Conservation (phyloP, 164 flowering plant genomes). For the Tinospora cordifolia region DNA sequence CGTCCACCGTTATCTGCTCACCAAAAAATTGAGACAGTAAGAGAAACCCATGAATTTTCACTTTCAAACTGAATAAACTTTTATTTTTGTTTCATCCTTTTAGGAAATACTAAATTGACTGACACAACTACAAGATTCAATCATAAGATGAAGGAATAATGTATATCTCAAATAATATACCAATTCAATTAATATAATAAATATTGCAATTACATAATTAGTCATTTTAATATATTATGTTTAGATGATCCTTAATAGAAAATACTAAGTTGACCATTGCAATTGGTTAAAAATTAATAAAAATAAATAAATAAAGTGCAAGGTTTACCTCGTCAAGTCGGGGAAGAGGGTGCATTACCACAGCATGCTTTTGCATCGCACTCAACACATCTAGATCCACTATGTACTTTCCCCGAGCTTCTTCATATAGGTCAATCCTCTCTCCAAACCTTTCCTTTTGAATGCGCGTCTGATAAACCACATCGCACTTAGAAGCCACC, state of each 20-base stretch:
- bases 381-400: constrained; percentile 48
- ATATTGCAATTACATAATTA: too few species aligned
- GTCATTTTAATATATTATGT: too few species aligned
- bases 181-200: too few species aligned
- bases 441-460: constrained; percentile 88
- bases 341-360: constrained; percentile 96
- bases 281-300: too few species aligned
- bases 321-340: constrained; percentile 85
- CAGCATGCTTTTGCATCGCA: constrained; percentile 86
- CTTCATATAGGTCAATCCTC: constrained; percentile 71
- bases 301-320: background rate
- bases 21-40: background rate
- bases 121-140: too few species aligned
- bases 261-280: too few species aligned
- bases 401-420: constrained; percentile 93
- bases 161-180: too few species aligned
- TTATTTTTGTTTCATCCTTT: too few species aligned
- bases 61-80: too few species aligned
- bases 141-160: too few species aligned
- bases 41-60: background rate
- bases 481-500: constrained; percentile 89
- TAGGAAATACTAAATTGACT: too few species aligned
- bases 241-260: too few species aligned
- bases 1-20: constrained; percentile 74
- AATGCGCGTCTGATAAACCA: constrained; percentile 98